phyloP scores from a whole-genome alignment of 805 yeast genomes.

The Saturnispora mendoncae region DNA sequence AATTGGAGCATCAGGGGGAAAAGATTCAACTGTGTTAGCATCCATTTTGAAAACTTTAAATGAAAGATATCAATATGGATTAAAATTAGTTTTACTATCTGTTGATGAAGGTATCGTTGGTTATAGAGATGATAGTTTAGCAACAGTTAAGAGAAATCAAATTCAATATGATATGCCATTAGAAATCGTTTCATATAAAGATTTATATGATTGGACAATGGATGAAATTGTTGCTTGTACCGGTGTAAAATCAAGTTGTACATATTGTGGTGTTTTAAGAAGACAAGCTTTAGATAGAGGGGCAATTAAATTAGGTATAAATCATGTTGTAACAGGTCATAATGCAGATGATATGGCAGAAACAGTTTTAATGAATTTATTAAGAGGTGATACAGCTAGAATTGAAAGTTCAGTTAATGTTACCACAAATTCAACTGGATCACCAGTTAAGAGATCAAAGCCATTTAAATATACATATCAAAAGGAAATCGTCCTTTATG shows the following conservation, averaged over 20 bases:
- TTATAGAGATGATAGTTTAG: constrained; percentile 92
- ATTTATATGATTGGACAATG: constrained; percentile 96
- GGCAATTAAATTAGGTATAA: constrained; percentile 73
- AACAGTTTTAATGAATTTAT: constrained; percentile 87
- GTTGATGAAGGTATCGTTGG: constrained; percentile 97
- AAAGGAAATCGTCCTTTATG: constrained; percentile 94
- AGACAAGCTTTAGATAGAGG: constrained; percentile 97
- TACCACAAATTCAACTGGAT: constrained; percentile 71
- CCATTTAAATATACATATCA: constrained; percentile 95
- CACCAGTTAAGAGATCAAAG: constrained; percentile 88
- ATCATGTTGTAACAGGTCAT: constrained; percentile 95
- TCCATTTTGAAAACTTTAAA: constrained; percentile 78
- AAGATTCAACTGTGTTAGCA: constrained; percentile 94
- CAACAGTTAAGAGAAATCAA: constrained; percentile 92
- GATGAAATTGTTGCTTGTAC: constrained; percentile 94
- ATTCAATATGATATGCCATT: constrained; percentile 45
- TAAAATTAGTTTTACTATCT: constrained; percentile 72
- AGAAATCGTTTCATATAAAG: constrained; percentile 62
- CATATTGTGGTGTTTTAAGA: constrained; percentile 95
- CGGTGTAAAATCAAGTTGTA: constrained; percentile 88
- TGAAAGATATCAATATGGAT: constrained; percentile 80
- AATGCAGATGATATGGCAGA: constrained; percentile 99
- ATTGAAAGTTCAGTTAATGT: constrained; percentile 82
- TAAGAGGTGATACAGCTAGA: constrained; percentile 94
- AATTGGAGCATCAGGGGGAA: constrained; percentile 98